phyloP scores from a whole-genome alignment of 192 early-diverging fungal genomes.

The Podila epigama region DNA sequence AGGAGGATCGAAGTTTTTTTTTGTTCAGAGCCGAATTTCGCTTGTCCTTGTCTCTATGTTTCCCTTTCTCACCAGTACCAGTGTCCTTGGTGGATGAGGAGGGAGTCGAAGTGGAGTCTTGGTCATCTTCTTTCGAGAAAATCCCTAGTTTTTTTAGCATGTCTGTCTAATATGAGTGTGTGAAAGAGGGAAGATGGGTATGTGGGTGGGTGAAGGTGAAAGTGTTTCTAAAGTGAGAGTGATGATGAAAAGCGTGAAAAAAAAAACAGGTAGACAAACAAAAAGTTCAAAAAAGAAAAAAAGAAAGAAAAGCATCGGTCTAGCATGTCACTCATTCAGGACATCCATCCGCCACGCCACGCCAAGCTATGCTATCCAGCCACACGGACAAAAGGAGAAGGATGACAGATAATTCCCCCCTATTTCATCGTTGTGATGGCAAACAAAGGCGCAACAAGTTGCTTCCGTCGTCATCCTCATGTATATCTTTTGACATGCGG shows the following conservation, averaged over 20 bases:
- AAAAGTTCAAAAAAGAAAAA: background rate
- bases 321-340: no score
- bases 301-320: slow-evolving; percentile 5
- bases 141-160: slow-evolving; percentile 34
- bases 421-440: no score
- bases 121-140: background rate
- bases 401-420: no score
- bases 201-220: background rate
- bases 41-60: slow-evolving; percentile 13
- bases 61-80: background rate
- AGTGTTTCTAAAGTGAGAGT: background rate
- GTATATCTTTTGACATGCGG: no score
- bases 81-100: background rate
- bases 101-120: background rate
- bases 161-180: background rate
- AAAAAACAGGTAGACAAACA: background rate
- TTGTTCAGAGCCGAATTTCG: slow-evolving; percentile 15
- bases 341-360: no score
- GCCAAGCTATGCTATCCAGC: no score
- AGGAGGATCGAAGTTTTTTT: slow-evolving; percentile 5
- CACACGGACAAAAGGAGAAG: no score
- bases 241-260: background rate
- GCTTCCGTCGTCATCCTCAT: no score
- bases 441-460: no score
- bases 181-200: background rate